Evolutionary conservation across 257 asterid genomes (phyloP).

Genomic region (Thymus mandschuricus): DNA sequence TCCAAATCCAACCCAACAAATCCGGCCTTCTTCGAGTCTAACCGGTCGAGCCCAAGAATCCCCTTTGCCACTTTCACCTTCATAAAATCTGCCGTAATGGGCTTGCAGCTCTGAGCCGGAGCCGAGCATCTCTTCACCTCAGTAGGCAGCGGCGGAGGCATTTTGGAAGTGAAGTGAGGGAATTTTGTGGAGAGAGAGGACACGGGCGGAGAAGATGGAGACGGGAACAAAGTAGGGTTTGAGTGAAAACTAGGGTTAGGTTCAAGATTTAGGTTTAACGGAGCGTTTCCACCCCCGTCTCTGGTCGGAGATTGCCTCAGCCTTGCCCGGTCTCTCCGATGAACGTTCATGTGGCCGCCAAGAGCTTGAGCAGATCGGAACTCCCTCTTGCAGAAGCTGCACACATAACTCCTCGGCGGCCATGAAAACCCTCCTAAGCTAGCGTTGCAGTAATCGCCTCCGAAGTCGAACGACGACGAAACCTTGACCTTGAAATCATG

Average conservation of each 20-base stretch:
- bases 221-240: constrained; percentile 44
- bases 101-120: constrained; percentile 16
- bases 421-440: constrained; percentile 57
- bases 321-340: constrained; percentile 82
- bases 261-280: constrained; percentile 51
- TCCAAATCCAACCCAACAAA: constrained; percentile 70
- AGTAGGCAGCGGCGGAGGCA: constrained; percentile 28
- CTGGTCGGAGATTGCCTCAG: constrained; percentile 54
- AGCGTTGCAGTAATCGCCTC: background rate
- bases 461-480: constrained; percentile 20
- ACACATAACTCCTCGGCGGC: constrained; percentile 87
- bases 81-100: constrained; percentile 23
- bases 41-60: constrained; percentile 26
- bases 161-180: constrained; percentile 41
- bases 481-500: constrained; percentile 43
- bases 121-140: constrained; percentile 21
- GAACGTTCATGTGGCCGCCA: constrained; percentile 99
- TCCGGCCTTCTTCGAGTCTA: constrained; percentile 37
- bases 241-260: constrained; percentile 55
- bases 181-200: constrained; percentile 42
- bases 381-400: constrained; percentile 88
- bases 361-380: constrained; percentile 96
- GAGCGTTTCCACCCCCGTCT: background rate
- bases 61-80: constrained; percentile 38
- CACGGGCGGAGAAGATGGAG: constrained; percentile 29